phyloP scores from a whole-genome alignment of 225 moss, liverwort and hornwort species.

The Bryum argenteum region DNA sequence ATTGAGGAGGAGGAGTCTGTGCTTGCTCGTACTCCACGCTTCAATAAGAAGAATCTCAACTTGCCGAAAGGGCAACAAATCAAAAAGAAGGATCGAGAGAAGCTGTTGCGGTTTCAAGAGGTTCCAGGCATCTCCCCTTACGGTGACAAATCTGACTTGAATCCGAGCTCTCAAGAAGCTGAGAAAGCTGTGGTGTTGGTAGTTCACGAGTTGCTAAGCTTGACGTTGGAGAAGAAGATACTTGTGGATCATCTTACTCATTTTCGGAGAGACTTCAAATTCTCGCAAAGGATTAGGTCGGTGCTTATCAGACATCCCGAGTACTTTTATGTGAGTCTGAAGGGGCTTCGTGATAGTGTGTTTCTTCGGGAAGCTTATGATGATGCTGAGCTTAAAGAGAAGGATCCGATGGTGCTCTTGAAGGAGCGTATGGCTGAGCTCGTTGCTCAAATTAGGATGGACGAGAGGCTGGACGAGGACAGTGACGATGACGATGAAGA shows the following conservation, averaged over 20 bases:
- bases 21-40: slow-evolving; percentile 53
- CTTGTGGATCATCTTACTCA: slow-evolving; percentile 89
- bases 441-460: slow-evolving; percentile 40
- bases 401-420: slow-evolving; percentile 71
- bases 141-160: slow-evolving; percentile 51
- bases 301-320: slow-evolving; percentile 89
- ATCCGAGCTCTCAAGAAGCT: slow-evolving; percentile 62
- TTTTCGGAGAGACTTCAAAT: slow-evolving; percentile 85
- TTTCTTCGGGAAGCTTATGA: slow-evolving; percentile 83
- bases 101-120: slow-evolving; percentile 73
- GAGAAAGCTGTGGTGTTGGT: slow-evolving; percentile 80
- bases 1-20: slow-evolving; percentile 60
- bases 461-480: slow-evolving; percentile 50
- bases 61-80: slow-evolving; percentile 74
- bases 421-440: slow-evolving; percentile 66
- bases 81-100: slow-evolving; percentile 74
- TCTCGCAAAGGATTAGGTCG: slow-evolving; percentile 74
- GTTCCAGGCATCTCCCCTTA: slow-evolving; percentile 74
- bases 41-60: slow-evolving; percentile 55
- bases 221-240: slow-evolving; percentile 84
- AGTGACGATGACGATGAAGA: slow-evolving; percentile 48
- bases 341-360: slow-evolving; percentile 80
- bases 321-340: slow-evolving; percentile 86
- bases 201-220: slow-evolving; percentile 81
- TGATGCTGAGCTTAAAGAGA: slow-evolving; percentile 67